Percentiles rank a stretch among this genome's conserved stretches.
Evolutionary conservation across 305 asterid genomes (phyloP).

Genomic region (Fraxinus platypoda): DNA sequence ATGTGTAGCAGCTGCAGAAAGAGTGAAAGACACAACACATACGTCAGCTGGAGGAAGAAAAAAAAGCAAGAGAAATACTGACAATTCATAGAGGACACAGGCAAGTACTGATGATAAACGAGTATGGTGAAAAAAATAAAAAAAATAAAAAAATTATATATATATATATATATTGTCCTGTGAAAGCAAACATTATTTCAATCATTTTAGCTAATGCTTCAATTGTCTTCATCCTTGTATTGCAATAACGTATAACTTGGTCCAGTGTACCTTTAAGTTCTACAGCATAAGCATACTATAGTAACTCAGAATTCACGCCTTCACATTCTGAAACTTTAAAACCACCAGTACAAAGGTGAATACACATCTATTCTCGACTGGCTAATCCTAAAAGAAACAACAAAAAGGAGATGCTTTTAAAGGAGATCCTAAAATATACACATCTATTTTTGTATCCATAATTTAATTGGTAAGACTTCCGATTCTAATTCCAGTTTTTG

Average conservation of each 20-base stretch:
- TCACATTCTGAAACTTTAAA: neutral
- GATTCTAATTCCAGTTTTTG: neutral
- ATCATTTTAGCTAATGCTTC: neutral
- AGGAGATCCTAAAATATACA: no score
- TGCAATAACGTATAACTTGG: neutral
- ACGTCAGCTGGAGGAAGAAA: neutral
- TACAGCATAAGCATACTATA: neutral
- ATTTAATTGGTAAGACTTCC: neutral
- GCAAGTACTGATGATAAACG: neutral
- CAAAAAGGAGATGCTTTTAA: neutral
- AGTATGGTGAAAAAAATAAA: neutral
- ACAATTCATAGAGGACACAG: neutral
- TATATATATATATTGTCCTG: neutral
- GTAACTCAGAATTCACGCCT: neutral
- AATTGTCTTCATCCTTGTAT: neutral
- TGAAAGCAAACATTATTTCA: neutral
- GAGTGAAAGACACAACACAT: constrained; percentile 6
- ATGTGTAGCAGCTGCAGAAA: constrained; percentile 78
- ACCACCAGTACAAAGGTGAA: neutral
- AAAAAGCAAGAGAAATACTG: neutral
- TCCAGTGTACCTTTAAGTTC: neutral
- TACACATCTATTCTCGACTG: neutral
- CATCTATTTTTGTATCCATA: neutral
- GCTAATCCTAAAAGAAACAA: neutral
- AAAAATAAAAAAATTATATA: neutral